phyloP scores from a whole-genome alignment of 345 rosid species.

The Camelina hispida region DNA sequence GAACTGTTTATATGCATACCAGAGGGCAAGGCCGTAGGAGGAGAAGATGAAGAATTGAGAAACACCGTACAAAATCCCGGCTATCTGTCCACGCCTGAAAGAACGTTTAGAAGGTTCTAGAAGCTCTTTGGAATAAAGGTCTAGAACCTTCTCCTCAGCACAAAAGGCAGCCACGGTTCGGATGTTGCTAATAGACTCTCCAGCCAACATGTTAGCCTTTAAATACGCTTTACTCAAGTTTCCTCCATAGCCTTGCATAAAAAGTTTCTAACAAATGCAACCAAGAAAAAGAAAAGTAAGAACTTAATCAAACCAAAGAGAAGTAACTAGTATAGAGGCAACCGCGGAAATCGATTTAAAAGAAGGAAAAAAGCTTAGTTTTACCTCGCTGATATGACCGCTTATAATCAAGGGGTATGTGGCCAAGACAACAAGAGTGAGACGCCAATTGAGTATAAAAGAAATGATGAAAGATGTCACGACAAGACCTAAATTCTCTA shows the following conservation, averaged over 20 bases:
- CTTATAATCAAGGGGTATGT: constrained; percentile 84
- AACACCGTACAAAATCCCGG: constrained; percentile 84
- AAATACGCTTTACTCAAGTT: constrained; percentile 93
- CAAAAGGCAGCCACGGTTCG: constrained; percentile 97
- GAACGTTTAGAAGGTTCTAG: constrained; percentile 77
- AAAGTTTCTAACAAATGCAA: constrained; percentile 66
- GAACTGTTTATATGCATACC: constrained; percentile 42
- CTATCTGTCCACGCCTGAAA: constrained; percentile 86
- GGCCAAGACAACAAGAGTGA: constrained; percentile 88
- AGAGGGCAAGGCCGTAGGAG: constrained; percentile 89
- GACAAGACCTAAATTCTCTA: constrained; percentile 76
- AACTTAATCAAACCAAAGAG: too few species aligned
- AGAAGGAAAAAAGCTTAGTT: background rate
- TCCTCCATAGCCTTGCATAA: constrained; percentile 97
- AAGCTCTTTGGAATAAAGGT: constrained; percentile 75
- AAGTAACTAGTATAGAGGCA: too few species aligned
- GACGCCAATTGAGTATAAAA: constrained; percentile 92
- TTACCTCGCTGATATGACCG: constrained; percentile 97
- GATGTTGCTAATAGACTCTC: constrained; percentile 88
- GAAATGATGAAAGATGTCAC: constrained; percentile 75
- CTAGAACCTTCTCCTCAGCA: constrained; percentile 81
- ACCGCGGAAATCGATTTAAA: too few species aligned
- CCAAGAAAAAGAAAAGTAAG: background rate
- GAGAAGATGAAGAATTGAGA: constrained; percentile 99
- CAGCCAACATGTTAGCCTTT: constrained; percentile 94